Conservation (phyloP, 139 green algal genomes). For the Chara braunii region DNA sequence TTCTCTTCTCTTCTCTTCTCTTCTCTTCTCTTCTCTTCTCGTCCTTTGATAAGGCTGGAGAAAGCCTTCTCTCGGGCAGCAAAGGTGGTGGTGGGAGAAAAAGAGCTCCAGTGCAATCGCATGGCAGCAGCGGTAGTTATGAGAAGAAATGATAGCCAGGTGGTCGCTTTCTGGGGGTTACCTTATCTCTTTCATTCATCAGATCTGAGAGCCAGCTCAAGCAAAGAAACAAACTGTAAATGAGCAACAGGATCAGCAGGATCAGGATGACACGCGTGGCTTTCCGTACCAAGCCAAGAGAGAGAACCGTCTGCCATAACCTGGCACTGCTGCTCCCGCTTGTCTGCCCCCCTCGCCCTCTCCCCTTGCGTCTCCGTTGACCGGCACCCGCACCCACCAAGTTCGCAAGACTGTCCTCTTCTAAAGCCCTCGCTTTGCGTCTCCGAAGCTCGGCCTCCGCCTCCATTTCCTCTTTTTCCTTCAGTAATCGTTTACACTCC, state of each 20-base stretch:
- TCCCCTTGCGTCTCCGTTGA: not conserved
- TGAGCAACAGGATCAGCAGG: not conserved
- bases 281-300: not conserved
- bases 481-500: conserved; percentile 11
- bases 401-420: not conserved
- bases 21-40: too few species aligned
- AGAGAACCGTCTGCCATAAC: not conserved
- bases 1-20: too few species aligned
- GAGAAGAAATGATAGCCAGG: too few species aligned
- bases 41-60: too few species aligned
- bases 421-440: not conserved
- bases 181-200: conserved; percentile 4
- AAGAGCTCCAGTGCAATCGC: too few species aligned
- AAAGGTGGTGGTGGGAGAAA: too few species aligned
- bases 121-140: too few species aligned
- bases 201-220: not conserved
- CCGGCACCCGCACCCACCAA: not conserved
- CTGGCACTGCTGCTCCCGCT: not conserved
- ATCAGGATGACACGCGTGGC: not conserved
- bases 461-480: not conserved
- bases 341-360: not conserved
- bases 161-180: too few species aligned
- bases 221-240: not conserved
- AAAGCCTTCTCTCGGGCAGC: too few species aligned
- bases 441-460: not conserved